phyloP scores from a whole-genome alignment of 345 rosid species.

The Eucalyptus fibrosa region DNA sequence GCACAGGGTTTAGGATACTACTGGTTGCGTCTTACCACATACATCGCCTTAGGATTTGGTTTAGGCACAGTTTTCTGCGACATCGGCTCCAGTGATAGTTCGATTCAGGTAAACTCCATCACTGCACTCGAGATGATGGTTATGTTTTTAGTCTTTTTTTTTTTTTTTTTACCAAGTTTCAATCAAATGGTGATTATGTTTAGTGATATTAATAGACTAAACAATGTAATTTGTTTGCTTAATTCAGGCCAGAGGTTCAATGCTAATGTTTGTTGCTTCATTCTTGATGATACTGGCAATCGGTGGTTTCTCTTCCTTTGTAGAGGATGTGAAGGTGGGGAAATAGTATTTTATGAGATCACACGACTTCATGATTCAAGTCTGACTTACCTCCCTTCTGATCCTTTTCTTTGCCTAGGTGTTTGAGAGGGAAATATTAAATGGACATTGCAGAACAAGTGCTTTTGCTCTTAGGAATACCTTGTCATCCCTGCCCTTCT shows the following conservation, averaged over 20 bases:
- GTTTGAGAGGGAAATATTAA: slow-evolving; percentile 33
- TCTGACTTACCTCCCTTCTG: background rate
- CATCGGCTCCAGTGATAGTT: slow-evolving; percentile 10
- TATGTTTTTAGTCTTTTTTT: background rate
- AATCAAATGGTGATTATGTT: background rate
- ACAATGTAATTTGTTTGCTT: background rate
- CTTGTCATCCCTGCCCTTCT: slow-evolving; percentile 27
- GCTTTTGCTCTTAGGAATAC: slow-evolving; percentile 33
- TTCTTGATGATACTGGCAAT: slow-evolving; percentile 37
- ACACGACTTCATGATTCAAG: background rate
- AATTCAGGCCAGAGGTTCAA: slow-evolving; percentile 28
- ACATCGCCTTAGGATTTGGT: slow-evolving; percentile 34
- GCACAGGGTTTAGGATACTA: slow-evolving; percentile 46
- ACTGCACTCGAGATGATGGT: background rate
- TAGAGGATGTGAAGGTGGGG: slow-evolving; percentile 44
- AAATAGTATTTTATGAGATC: background rate
- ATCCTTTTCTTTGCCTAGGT: slow-evolving; percentile 2
- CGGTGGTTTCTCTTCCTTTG: slow-evolving; percentile 47
- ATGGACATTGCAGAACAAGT: slow-evolving; percentile 33
- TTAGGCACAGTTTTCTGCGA: slow-evolving; percentile 18
- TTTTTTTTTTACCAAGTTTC: no score
- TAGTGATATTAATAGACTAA: background rate
- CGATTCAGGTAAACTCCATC: slow-evolving; percentile 28
- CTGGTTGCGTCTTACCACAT: slow-evolving; percentile 39
- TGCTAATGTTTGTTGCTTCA: slow-evolving; percentile 27